These are phyloP conservation scores for Apostasia ramifera DNA, from an alignment of 106 monocot species.

Conservation along the genomic window DNA sequence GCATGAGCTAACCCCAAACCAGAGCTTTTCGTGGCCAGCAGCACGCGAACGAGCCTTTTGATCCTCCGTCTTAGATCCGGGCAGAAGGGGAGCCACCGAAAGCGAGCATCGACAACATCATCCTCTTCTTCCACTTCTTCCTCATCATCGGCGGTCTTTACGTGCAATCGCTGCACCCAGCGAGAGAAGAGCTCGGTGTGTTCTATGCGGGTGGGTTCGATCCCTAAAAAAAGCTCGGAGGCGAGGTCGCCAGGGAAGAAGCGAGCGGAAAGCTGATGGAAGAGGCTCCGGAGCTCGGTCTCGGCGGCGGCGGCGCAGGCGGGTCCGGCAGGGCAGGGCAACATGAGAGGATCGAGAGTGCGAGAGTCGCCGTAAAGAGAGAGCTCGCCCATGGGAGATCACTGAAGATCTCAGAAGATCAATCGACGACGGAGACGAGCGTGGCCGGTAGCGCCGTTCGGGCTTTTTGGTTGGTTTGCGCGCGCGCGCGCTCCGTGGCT, in stretches of 20 bases:
- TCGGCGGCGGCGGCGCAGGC: slow-evolving; percentile 8
- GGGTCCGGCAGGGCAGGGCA: slow-evolving; percentile 1
- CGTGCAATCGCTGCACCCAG: slow-evolving; percentile 8
- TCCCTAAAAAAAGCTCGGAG: not conserved
- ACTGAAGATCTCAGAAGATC: not conserved
- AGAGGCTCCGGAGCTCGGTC: slow-evolving; percentile 11
- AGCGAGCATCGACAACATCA: not conserved
- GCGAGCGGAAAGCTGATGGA: slow-evolving; percentile 4
- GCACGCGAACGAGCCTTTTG: not conserved
- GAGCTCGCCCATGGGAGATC: slow-evolving; percentile 2
- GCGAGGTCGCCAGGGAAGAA: slow-evolving; percentile 1
- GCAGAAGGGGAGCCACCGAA: slow-evolving; percentile 9
- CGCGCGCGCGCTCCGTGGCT: not conserved
- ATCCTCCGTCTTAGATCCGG: slow-evolving; percentile 17
- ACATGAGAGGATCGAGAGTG: not conserved
- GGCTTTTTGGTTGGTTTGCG: not conserved
- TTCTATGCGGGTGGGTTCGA: not conserved
- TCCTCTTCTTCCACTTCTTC: not conserved
- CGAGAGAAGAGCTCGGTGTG: slow-evolving; percentile 4
- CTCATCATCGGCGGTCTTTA: not conserved
- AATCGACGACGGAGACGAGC: not conserved
- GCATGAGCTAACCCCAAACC: not conserved
- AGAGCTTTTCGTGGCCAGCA: slow-evolving; percentile 4
- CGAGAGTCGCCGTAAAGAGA: slow-evolving; percentile 1
- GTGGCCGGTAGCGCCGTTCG: not conserved